phyloP scores from a whole-genome alignment of 306 rosid species.

The Rosa rugosa region DNA sequence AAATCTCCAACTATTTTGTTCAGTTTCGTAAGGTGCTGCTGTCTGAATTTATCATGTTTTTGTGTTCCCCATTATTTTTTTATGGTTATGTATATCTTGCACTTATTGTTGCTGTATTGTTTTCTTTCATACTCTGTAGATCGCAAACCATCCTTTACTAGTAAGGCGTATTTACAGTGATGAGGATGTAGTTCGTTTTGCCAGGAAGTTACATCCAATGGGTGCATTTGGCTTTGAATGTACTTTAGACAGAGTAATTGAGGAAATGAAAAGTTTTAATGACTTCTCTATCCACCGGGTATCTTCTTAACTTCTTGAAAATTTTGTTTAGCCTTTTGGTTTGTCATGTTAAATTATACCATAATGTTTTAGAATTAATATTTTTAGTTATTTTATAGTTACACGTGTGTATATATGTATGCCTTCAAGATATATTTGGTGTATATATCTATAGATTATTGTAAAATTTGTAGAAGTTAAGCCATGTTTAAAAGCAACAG shows the following conservation, averaged over 20 bases:
- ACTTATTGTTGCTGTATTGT: conserved; percentile 14
- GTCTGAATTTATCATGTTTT: conserved; percentile 16
- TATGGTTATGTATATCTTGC: not conserved
- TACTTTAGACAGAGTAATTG: conserved; percentile 79
- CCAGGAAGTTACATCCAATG: conserved; percentile 66
- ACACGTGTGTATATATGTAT: not conserved
- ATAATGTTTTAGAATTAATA: not conserved
- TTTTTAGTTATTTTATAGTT: not conserved
- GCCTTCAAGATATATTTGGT: not conserved
- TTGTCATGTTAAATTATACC: not conserved
- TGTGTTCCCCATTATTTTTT: not conserved
- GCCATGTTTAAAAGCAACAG: not conserved
- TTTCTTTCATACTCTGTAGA: conserved; percentile 47
- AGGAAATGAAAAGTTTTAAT: conserved; percentile 74
- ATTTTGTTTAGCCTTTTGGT: not conserved
- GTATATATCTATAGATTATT: not conserved
- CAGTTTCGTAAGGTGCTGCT: conserved; percentile 89
- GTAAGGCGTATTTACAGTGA: conserved; percentile 84
- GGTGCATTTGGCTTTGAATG: conserved; percentile 98
- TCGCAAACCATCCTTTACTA: conserved; percentile 95
- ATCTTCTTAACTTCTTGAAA: conserved; percentile 21
- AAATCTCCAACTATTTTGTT: conserved; percentile 90
- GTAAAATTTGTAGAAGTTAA: not conserved
- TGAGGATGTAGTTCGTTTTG: conserved; percentile 86
- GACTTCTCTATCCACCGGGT: conserved; percentile 95